These are phyloP conservation scores for Penicillium crustosum DNA, from an alignment of 2,329 filamentous ascomycete genomes.

Conservation along the genomic window DNA sequence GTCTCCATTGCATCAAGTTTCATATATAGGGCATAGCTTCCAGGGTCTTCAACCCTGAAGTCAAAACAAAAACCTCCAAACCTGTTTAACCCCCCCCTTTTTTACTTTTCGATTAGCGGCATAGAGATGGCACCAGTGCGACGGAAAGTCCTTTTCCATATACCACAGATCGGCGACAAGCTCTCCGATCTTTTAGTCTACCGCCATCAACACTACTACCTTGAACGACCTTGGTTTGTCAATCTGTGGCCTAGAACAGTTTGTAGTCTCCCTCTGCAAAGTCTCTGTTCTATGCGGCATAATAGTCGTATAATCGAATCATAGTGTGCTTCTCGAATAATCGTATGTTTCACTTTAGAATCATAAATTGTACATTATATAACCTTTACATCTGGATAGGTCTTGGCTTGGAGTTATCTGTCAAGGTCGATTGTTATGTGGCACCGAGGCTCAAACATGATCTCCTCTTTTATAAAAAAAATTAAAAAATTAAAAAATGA, in stretches of 20 bases:
- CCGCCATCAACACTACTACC: constrained; percentile 13
- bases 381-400: not conserved
- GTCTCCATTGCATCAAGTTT: not conserved
- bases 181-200: constrained; percentile 10
- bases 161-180: constrained; percentile 11
- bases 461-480: not conserved
- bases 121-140: constrained; percentile 4
- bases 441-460: constrained; percentile 13
- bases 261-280: not conserved
- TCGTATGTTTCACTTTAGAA: not conserved
- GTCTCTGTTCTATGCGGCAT: not conserved
- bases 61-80: not conserved
- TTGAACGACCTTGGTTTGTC: constrained; percentile 17
- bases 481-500: not conserved
- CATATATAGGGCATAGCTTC: not conserved
- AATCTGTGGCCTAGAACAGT: constrained; percentile 4
- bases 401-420: not conserved
- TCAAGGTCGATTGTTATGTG: constrained; percentile 1
- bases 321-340: not conserved
- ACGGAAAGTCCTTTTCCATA: not conserved
- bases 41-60: constrained; percentile 11
- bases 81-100: not conserved
- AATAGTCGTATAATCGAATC: not conserved
- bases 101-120: constrained; percentile 1
- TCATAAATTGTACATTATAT: not conserved